Base-by-base conservation (phyloP, 352 stramenopile species). In the Pythium phragmitis region DNA sequence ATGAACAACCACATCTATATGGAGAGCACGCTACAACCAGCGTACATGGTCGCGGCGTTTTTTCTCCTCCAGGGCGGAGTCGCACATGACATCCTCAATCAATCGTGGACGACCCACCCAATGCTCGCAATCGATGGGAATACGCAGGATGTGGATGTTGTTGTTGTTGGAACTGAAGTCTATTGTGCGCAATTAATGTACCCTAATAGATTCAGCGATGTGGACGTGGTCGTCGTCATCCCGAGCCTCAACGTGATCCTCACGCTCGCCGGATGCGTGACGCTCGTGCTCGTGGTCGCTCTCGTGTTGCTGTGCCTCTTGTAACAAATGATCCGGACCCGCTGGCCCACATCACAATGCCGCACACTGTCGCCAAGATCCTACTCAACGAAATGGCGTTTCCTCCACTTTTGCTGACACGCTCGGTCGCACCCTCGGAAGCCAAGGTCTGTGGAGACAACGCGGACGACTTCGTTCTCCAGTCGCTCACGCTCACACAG, bases 1-100 rank as follows among this genome's bases (percentile, higher is more conserved):
- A 30, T 57, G 30, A 57, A 42, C 33, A 45, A 57, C 34, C 50
- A 57, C 19, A 26, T 45, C 4, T 57, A 45, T n/a, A 57, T 57
- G 50, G 50, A 57, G 30, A 45, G 4, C 7, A 57, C 50, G 30
- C 28, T 57, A 1, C 50, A 57, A 30, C 0, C 50, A 23, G 43
- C 50, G 30, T 57, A 43, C 50, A 57, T 30, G 4, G 50, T 33
- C 17, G 50, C 30, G 6, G 30, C 17, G 50, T 57, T 57, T 16
- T 48, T 34, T 36, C 51, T 57, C 34, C 47, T 57, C 21, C 51
- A 57, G 21, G 33, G 47, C 34, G 51, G 17, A 4, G 7, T 43
- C 7, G 49, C 49, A 1, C 17, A 43, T 19, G 30, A 43, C 19
- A 19, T 56, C 7, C 48, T 55, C 19, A n/a, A 17, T 11, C 26